Evolutionary conservation across 164 flowering plant genomes (phyloP).

Genomic region (Umbellularia californica): DNA sequence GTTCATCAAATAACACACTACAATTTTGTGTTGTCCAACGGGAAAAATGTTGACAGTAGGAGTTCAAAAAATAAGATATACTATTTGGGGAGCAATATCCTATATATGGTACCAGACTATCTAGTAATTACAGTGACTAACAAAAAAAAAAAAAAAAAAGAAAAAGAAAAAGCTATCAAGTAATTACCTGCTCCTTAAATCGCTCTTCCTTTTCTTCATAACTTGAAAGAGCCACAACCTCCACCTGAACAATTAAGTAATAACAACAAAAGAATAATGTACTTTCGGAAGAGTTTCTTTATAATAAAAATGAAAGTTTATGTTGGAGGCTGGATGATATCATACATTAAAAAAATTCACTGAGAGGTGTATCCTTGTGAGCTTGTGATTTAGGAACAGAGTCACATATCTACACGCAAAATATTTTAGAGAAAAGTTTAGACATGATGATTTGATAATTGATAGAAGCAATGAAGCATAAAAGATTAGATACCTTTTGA

Average conservation of each 20-base stretch:
- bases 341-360: constrained; percentile 97
- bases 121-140: too few relatives aligned
- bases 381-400: constrained; percentile 85
- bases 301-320: neutral
- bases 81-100: too few relatives aligned
- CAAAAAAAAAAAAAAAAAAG: too few relatives aligned
- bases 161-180: neutral
- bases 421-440: constrained; percentile 1
- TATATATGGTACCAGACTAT: too few relatives aligned
- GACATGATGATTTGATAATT: neutral
- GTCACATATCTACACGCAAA: constrained; percentile 81
- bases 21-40: too few relatives aligned
- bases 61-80: too few relatives aligned
- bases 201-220: constrained; percentile 96
- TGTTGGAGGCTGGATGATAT: neutral
- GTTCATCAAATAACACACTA: neutral
- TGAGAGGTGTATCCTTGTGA: constrained; percentile 83
- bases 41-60: too few relatives aligned
- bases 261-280: neutral
- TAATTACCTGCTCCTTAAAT: constrained; percentile 86
- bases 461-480: neutral
- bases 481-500: constrained; percentile 62
- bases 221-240: constrained; percentile 93
- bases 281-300: neutral
- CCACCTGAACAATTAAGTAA: constrained; percentile 52